These are phyloP conservation scores for Cercophora scortea DNA, from an alignment of 495 filamentous ascomycete genomes.

Conservation along the genomic window DNA sequence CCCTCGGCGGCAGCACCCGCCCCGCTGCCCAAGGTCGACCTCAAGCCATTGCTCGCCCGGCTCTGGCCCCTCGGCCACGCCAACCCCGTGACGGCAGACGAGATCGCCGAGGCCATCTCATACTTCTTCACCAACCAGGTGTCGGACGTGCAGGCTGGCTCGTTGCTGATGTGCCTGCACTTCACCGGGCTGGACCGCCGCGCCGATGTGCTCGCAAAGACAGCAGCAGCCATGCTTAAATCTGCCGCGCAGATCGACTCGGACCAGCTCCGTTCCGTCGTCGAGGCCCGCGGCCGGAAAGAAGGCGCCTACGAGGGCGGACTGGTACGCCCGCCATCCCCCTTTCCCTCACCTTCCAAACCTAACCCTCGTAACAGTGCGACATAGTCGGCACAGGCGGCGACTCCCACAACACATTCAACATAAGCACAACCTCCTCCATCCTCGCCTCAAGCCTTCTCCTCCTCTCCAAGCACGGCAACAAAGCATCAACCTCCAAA, in stretches of 20 bases:
- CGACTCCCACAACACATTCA: constrained; percentile 95
- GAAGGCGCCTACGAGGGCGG: constrained; percentile 67
- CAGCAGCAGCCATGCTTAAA: constrained; percentile 58
- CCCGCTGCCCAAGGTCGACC: constrained; percentile 44
- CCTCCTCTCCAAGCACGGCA: constrained; percentile 88
- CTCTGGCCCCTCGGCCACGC: constrained; percentile 52
- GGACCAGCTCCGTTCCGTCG: constrained; percentile 24
- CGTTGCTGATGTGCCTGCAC: constrained; percentile 80
- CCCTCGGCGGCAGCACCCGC: constrained; percentile 2
- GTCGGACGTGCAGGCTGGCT: constrained; percentile 72
- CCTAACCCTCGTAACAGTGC: constrained; percentile 45
- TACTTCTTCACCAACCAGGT: constrained; percentile 81
- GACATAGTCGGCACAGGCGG: constrained; percentile 98
- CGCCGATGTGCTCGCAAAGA: constrained; percentile 69
- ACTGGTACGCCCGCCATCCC: constrained; percentile 41
- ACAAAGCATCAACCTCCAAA: constrained; percentile 88
- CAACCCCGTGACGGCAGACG: constrained; percentile 58
- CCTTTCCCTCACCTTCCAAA: neutral
- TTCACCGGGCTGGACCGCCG: constrained; percentile 74
- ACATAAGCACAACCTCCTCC: constrained; percentile 89
- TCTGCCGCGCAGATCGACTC: constrained; percentile 45
- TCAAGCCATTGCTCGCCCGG: constrained; percentile 71
- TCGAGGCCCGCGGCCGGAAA: constrained; percentile 45
- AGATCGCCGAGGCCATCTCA: constrained; percentile 81
- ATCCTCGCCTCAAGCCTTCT: constrained; percentile 82